Evolutionary conservation across 2,329 filamentous ascomycete species (phyloP).

Genomic region (Pestalotiopsis sp.): DNA sequence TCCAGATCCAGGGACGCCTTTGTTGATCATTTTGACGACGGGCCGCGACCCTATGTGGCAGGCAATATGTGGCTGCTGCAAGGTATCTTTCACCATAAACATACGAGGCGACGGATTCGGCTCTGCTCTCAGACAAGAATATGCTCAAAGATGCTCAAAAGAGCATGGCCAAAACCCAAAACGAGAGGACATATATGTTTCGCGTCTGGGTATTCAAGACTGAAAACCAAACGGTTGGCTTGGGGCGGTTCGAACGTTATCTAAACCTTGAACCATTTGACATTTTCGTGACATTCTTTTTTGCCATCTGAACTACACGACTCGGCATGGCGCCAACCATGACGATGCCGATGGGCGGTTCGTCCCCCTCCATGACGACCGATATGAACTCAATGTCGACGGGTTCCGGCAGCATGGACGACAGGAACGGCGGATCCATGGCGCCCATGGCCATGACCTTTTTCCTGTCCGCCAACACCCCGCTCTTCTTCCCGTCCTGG

Average conservation of each 20-base stretch:
- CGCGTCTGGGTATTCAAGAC: neutral
- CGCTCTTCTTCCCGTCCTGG: constrained; percentile 66
- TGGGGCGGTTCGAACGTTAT: neutral
- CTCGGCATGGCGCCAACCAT: neutral
- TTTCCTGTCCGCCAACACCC: constrained; percentile 58
- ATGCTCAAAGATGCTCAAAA: constrained; percentile 2
- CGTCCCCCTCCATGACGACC: neutral
- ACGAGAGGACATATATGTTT: neutral
- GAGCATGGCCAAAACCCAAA: neutral
- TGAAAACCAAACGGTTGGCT: too few relatives aligned
- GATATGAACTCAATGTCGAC: neutral
- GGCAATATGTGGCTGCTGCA: too few relatives aligned
- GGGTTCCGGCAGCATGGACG: neutral
- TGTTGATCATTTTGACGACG: neutral
- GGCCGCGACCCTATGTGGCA: too few relatives aligned
- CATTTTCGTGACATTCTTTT: neutral
- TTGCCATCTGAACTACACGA: neutral
- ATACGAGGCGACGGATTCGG: neutral
- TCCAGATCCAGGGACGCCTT: too few relatives aligned
- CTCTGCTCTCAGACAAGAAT: neutral
- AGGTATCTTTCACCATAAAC: neutral
- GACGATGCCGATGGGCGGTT: neutral
- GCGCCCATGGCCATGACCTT: constrained; percentile 36
- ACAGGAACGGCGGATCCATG: neutral
- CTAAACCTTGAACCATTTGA: neutral